Percentiles rank a stretch among this genome's conserved stretches.
Evolutionary conservation across 2,329 filamentous ascomycete genomes (phyloP).

Genomic region (Bipolaris zeicola): DNA sequence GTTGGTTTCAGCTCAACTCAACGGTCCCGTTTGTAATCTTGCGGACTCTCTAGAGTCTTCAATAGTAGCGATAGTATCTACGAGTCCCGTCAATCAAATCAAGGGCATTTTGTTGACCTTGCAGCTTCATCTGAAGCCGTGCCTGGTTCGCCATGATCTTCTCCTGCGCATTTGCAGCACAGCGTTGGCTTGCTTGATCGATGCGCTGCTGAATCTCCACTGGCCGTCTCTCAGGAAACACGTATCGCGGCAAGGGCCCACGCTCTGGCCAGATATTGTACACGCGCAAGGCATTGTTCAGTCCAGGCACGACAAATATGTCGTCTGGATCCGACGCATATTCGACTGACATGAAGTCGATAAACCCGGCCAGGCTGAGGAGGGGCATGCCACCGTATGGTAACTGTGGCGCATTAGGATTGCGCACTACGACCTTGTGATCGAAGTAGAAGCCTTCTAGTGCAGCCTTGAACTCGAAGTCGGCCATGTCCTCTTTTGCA

Average conservation of each 20-base stretch:
- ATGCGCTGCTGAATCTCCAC: conserved; percentile 2
- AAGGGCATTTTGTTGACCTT: neutral
- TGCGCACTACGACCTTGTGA: conserved; percentile 4
- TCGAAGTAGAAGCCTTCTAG: conserved; percentile 7
- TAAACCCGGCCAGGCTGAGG: conserved; percentile 1
- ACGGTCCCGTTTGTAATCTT: too few species aligned
- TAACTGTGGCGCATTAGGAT: neutral
- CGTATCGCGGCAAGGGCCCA: conserved; percentile 1
- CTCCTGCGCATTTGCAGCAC: neutral
- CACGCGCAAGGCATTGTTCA: conserved; percentile 1
- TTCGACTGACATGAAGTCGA: conserved; percentile 1
- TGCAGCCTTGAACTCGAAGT: conserved; percentile 3
- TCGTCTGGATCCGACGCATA: conserved; percentile 1
- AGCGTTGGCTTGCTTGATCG: conserved; percentile 1
- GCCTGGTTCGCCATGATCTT: conserved; percentile 1
- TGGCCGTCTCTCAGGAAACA: neutral
- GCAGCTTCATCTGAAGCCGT: neutral
- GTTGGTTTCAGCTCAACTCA: too few species aligned
- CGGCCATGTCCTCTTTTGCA: conserved; percentile 5
- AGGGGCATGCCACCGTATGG: conserved; percentile 6
- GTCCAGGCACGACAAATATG: neutral
- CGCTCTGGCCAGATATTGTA: conserved; percentile 5
- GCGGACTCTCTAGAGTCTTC: neutral
- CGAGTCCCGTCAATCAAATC: neutral
- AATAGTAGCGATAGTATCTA: conserved; percentile 5